phyloP scores from a whole-genome alignment of 352 stramenopile species.

The Pythium biforme region DNA sequence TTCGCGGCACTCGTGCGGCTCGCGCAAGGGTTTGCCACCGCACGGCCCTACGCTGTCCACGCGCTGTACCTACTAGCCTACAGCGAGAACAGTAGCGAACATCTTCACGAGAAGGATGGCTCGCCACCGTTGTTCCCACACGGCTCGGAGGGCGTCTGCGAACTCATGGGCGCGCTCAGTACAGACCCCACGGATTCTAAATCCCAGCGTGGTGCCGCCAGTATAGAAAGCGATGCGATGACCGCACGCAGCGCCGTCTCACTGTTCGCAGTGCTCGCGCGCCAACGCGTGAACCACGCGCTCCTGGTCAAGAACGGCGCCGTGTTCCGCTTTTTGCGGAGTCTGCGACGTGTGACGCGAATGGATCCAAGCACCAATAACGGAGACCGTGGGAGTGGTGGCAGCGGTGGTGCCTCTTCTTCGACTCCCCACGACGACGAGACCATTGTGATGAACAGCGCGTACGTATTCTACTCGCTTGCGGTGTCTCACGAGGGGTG shows the following conservation, averaged over 20 bases:
- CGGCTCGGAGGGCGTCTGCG: conserved; percentile 52
- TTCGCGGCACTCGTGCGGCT: conserved; percentile 50
- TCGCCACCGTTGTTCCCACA: conserved; percentile 43
- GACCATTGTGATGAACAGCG: conserved; percentile 66
- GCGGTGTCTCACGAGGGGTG: conserved; percentile 65
- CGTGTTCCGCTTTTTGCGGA: conserved; percentile 59
- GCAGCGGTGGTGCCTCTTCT: not conserved
- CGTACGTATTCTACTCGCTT: conserved; percentile 66
- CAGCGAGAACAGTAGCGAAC: conserved; percentile 31
- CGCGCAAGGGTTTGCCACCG: conserved; percentile 39
- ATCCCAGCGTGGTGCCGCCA: no score
- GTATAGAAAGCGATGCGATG: conserved; percentile 3
- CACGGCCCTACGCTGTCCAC: conserved; percentile 49
- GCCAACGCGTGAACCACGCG: conserved; percentile 50
- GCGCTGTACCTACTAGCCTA: conserved; percentile 52
- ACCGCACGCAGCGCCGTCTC: conserved; percentile 48
- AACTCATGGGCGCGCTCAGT: conserved; percentile 38
- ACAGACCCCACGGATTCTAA: not conserved
- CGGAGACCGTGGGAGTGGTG: no score
- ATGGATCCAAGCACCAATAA: not conserved
- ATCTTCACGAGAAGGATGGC: no score
- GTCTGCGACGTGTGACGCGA: conserved; percentile 37
- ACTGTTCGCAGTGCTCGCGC: conserved; percentile 59
- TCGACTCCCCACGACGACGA: conserved; percentile 12
- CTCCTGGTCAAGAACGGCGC: conserved; percentile 52